A percentile compares a stretch with the other conserved stretches of the same genome.
Conservation (phyloP, 208 protist species). For the Strigomonas culicis region DNA sequence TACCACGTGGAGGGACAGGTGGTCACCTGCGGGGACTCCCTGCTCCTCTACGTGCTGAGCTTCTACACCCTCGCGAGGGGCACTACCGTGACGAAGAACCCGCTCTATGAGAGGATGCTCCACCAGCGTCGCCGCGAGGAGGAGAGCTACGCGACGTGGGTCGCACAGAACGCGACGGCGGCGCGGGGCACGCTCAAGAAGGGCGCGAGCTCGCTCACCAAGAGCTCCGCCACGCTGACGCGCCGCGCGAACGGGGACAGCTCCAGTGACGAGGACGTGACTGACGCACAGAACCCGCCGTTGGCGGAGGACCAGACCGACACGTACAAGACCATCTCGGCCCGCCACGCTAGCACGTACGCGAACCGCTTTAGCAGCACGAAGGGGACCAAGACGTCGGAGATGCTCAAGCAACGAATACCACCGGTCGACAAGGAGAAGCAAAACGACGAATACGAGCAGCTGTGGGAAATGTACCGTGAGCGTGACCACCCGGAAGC, state of each 20-base stretch:
- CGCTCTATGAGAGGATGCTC: slow-evolving; percentile 50
- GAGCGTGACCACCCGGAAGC: slow-evolving; percentile 20
- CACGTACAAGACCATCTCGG: not conserved
- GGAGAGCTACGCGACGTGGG: not conserved
- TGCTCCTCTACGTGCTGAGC: slow-evolving; percentile 69
- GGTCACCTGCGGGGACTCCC: slow-evolving; percentile 28
- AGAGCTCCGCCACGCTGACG: not conserved
- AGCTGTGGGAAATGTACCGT: slow-evolving; percentile 54
- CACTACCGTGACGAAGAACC: slow-evolving; percentile 61
- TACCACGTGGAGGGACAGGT: slow-evolving; percentile 85
- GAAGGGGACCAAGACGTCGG: not conserved
- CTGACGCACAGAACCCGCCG: slow-evolving; percentile 22
- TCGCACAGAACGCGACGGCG: not conserved
- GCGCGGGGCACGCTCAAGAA: not conserved
- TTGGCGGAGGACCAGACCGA: not conserved
- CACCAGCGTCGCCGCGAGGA: slow-evolving; percentile 25
- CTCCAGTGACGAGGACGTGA: slow-evolving; percentile 23
- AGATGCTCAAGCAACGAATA: not conserved
- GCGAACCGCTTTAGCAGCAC: not conserved
- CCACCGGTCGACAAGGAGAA: not conserved
- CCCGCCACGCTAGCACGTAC: not conserved
- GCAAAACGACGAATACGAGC: slow-evolving; percentile 13
- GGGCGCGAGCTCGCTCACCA: not conserved
- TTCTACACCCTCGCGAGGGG: slow-evolving; percentile 67
- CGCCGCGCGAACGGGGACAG: not conserved